Evolutionary conservation across 805 yeast species (phyloP), one percentile per base, ranked within the genome.

Genomic region (Candida vaughaniae): DNA sequence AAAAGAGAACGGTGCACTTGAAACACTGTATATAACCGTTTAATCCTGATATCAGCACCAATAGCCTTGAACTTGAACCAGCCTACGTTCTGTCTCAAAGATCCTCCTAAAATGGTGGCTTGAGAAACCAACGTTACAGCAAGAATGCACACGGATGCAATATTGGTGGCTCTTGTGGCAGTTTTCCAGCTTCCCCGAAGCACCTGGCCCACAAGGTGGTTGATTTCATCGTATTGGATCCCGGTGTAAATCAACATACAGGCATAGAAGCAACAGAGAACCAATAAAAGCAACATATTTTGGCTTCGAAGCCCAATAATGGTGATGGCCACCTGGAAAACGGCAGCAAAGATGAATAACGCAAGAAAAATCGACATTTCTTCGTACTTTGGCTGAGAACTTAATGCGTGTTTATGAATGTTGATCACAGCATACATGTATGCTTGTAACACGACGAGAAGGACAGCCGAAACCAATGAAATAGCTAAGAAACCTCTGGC

Each of bases 1-100:
- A 55, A 40, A 7, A 53, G 39, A 9, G 52, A 36, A 14, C 58
- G 49, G 51, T 69, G 73, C 35, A 73, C 49, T 40, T 69, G 73
- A 51, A 67, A 67, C 6, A 53, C 28, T 14, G 49, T 47, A 45
- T 65, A 70, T 46, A 69, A 52, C 6, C 58, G 50, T 42, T 62
- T 59, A 48, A 70, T 58, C 14, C 49, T 49, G n/a, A 65, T 41
- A 43, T 69, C 72, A 3, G 73, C 77, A 4, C 78, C 78, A 31
- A 72, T 63, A 35, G 66, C 62, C 51, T 73, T 68, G 53, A 63
- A 73, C n/a, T 66, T 56, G 38, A 64, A 57, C 77, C 77, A 71
- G 29, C 64, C 67, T 32, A 73, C 71, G 28, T 66, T 66, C 9
- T 51, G 49, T 33, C 65, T 58, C 9, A 73, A 58, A 22, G 53